Conservation (phyloP, 345 rosid species). For the Sonneratia caseolaris region DNA sequence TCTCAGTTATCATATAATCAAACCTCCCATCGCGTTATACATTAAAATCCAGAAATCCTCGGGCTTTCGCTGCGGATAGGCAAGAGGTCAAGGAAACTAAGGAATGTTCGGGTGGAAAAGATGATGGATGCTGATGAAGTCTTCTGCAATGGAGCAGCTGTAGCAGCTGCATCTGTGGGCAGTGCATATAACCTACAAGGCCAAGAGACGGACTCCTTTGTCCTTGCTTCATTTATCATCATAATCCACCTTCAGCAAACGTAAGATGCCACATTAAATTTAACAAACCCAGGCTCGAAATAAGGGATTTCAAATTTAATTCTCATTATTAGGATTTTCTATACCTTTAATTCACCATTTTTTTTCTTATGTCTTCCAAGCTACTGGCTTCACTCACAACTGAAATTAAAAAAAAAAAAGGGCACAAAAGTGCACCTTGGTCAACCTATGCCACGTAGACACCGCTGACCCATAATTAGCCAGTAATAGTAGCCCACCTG, state of each 20-base stretch:
- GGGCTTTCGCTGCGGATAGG: background rate
- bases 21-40: background rate
- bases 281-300: no score
- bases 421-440: background rate
- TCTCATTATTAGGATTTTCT: no score
- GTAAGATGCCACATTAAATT: background rate
- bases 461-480: background rate
- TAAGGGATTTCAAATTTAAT: no score
- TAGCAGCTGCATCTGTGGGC: constrained; percentile 59
- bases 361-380: no score
- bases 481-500: background rate
- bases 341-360: no score
- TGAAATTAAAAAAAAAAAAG: no score
- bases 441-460: background rate
- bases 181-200: constrained; percentile 38
- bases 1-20: constrained; percentile 52
- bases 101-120: constrained; percentile 46
- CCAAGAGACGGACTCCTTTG: constrained; percentile 27
- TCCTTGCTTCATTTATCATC: background rate
- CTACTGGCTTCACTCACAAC: no score
- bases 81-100: constrained; percentile 48
- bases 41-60: background rate
- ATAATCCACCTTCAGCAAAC: background rate
- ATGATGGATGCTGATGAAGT: constrained; percentile 52
- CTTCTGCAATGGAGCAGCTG: constrained; percentile 82